Base-by-base conservation (phyloP, 306 rosid genomes). In the Cicer judaicum region DNA sequence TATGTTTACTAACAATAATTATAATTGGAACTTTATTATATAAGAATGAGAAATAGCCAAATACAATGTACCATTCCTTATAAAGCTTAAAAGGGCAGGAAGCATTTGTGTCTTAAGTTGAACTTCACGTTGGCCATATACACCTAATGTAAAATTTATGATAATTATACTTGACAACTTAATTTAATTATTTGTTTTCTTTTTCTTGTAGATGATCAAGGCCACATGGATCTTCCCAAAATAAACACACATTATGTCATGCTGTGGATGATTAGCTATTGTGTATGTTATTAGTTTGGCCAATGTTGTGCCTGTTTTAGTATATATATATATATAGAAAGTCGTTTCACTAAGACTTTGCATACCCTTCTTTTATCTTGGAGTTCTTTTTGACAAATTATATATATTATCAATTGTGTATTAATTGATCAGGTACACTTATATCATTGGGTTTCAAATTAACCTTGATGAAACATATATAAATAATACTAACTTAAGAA, bases 41-140 rank as follows among this genome's bases (percentile, higher is more conserved):
- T 54, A 34, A 41, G 44, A 60, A 70, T 65, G 55, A 44, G 47
- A 74, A 44, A 68, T 57, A 66, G 62, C 81, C 80, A 74, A 78
- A 81, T 81, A 52, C 88, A 78, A 63, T 81, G 88, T 76, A 84
- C 74, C 73, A 56, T 42, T 74, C 61, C 72, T 53, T 73, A 59
- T 39, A 18, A 74, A 55, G 69, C 54, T 67, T 10, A 49, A 75
- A 63, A 69, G 64, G 64, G 70, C 64, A 24, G 72, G 54, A 38
- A 75, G 79, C 54, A 84, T 78, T 78, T 81, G 52, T 81, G 81
- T 78, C 83, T 78, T 78, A 74, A 79, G 74, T 74, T 78, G 73
- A 44, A 81, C 83, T 78, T 73, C 61, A 75, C 79, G 40, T 66
- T 64, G 79, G 78, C 79, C 66, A 78, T 64, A 78, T 81, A 47